These are phyloP conservation scores for Boletus rufocinnamomeus DNA, from an alignment of 768 basidiomycete genomes.

Conservation along the genomic window DNA sequence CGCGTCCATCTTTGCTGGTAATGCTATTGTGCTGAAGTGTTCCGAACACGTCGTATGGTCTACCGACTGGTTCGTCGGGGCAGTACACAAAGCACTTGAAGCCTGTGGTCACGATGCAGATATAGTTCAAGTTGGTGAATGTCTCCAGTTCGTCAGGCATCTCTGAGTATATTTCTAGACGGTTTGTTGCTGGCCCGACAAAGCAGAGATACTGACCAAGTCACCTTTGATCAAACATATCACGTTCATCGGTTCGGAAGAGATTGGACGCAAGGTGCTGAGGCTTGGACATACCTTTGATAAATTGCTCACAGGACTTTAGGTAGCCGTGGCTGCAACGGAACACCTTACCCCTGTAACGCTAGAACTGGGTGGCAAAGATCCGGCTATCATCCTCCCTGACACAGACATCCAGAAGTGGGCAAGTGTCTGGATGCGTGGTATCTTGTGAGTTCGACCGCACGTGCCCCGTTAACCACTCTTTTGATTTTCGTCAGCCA, in stretches of 20 bases:
- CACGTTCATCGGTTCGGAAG: slow-evolving; percentile 88
- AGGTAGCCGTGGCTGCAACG: slow-evolving; percentile 85
- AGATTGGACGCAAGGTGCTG: slow-evolving; percentile 68
- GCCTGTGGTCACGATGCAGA: slow-evolving; percentile 86
- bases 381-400: slow-evolving; percentile 88
- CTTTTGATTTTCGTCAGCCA: slow-evolving; percentile 54
- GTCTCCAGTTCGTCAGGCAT: not conserved
- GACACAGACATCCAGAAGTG: slow-evolving; percentile 81
- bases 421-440: slow-evolving; percentile 84
- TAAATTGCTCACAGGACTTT: slow-evolving; percentile 10
- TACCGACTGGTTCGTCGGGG: slow-evolving; percentile 77
- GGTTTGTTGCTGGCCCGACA: slow-evolving; percentile 86
- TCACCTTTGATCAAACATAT: slow-evolving; percentile 87
- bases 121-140: slow-evolving; percentile 70
- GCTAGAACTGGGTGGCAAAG: slow-evolving; percentile 94
- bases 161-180: slow-evolving; percentile 45
- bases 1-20: slow-evolving; percentile 88
- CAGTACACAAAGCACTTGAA: slow-evolving; percentile 72
- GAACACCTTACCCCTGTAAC: slow-evolving; percentile 88
- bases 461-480: not conserved
- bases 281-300: slow-evolving; percentile 13
- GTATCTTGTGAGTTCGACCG: slow-evolving; percentile 73
- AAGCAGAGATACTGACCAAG: slow-evolving; percentile 79
- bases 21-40: slow-evolving; percentile 88
- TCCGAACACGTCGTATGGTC: slow-evolving; percentile 95